Evolutionary conservation across 441 rosid genomes (phyloP).

Genomic region (Croton laevigatus): DNA sequence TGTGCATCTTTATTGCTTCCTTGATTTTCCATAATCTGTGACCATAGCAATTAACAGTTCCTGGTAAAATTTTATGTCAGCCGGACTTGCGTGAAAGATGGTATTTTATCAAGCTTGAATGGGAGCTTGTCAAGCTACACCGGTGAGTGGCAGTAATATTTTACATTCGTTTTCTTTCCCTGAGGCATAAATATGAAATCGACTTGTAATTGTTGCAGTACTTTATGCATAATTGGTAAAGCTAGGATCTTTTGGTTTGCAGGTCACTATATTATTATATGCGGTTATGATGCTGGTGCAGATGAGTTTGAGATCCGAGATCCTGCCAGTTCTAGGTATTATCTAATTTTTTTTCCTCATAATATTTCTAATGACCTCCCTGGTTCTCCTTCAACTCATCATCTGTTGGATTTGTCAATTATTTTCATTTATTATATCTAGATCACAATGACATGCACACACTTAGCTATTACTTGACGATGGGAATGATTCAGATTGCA

Average conservation of each 20-base stretch:
- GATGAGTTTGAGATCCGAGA: constrained; percentile 97
- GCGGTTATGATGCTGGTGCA: constrained; percentile 69
- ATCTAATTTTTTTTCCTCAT: constrained; percentile 2
- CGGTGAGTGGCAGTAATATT: constrained; percentile 42
- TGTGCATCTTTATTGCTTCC: not conserved
- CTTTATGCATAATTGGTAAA: not conserved
- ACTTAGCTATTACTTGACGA: not conserved
- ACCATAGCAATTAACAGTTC: constrained; percentile 6
- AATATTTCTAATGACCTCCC: constrained; percentile 3
- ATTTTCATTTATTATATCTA: not conserved
- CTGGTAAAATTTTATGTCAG: constrained; percentile 31
- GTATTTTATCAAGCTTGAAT: constrained; percentile 47
- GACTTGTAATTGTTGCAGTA: not conserved
- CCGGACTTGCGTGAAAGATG: constrained; percentile 61
- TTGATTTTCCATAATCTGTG: not conserved
- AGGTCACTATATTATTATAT: constrained; percentile 89
- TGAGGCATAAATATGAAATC: not conserved
- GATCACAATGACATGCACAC: not conserved
- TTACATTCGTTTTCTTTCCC: constrained; percentile 8
- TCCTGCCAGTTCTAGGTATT: constrained; percentile 90
- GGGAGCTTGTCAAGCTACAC: constrained; percentile 49
- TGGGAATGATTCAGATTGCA: not conserved
- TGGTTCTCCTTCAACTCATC: no score
- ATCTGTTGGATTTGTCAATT: not conserved
- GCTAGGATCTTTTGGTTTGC: not conserved